Percentiles rank a stretch among this genome's conserved stretches.
phyloP scores from a whole-genome alignment of 306 rosid genomes.

The Medicago arabica region DNA sequence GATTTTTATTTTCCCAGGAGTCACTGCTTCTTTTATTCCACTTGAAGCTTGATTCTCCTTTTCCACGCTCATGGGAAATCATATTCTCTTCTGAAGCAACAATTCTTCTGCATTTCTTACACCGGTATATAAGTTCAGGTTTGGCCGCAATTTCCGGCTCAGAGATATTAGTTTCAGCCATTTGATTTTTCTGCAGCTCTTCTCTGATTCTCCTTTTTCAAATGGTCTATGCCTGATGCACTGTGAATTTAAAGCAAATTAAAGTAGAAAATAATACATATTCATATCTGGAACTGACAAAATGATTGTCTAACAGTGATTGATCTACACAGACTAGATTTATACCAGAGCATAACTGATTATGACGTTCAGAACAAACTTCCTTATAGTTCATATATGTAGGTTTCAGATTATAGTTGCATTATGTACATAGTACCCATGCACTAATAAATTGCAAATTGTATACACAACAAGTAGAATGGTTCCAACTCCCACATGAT shows the following conservation, averaged over 20 bases:
- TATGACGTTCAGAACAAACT: background rate
- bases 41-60: slow-evolving; percentile 74
- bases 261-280: slow-evolving; percentile 1
- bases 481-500: no score
- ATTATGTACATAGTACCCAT: background rate
- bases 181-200: slow-evolving; percentile 24
- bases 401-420: slow-evolving; percentile 6
- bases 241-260: slow-evolving; percentile 34
- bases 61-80: slow-evolving; percentile 70
- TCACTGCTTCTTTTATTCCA: slow-evolving; percentile 70
- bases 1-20: slow-evolving; percentile 43
- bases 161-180: slow-evolving; percentile 56
- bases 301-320: background rate
- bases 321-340: slow-evolving; percentile 3
- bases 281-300: background rate
- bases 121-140: slow-evolving; percentile 62
- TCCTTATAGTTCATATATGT: background rate
- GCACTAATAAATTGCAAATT: slow-evolving; percentile 6
- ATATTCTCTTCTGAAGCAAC: slow-evolving; percentile 72
- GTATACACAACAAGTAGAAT: slow-evolving; percentile 7
- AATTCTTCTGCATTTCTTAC: slow-evolving; percentile 85
- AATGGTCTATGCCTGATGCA: slow-evolving; percentile 33
- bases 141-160: slow-evolving; percentile 47
- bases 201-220: slow-evolving; percentile 6
- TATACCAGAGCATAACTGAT: background rate